Conservation (phyloP, 73 alveolate species). For the Stentor roeselii region DNA sequence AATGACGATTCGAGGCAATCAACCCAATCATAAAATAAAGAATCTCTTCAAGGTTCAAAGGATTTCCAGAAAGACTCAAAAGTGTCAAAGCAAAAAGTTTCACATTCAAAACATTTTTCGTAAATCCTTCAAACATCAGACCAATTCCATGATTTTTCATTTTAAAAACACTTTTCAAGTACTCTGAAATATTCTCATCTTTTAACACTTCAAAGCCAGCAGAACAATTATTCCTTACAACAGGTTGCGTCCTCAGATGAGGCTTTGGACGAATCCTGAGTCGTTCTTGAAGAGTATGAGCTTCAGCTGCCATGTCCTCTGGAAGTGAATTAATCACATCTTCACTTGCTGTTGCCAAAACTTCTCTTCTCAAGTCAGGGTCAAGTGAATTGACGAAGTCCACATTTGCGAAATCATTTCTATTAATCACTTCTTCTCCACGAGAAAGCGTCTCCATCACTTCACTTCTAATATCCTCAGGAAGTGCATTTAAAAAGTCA, state of each 20-base stretch:
- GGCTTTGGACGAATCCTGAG: too few species aligned
- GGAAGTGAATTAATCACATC: background rate
- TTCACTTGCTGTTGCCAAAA: background rate
- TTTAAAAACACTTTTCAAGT: background rate
- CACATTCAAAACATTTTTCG: background rate
- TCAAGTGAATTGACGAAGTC: background rate
- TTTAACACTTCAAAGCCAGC: too few species aligned
- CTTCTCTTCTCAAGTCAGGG: slow-evolving; percentile 13
- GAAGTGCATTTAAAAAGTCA: background rate
- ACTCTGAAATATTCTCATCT: background rate
- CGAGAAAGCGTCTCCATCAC: background rate
- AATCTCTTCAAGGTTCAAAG: too few species aligned
- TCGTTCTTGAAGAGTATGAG: background rate
- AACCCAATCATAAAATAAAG: too few species aligned
- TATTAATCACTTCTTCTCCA: background rate
- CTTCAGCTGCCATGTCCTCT: background rate
- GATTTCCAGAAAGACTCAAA: too few species aligned
- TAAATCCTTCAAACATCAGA: background rate
- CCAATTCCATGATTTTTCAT: background rate
- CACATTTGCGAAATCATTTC: background rate
- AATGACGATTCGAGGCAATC: too few species aligned
- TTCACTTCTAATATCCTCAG: slow-evolving; percentile 1
- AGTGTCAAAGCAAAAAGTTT: background rate
- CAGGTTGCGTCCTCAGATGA: too few species aligned
- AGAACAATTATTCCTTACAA: too few species aligned